phyloP scores from a whole-genome alignment of 2,329 filamentous ascomycete species.

The Arthrinium phaeospermum region DNA sequence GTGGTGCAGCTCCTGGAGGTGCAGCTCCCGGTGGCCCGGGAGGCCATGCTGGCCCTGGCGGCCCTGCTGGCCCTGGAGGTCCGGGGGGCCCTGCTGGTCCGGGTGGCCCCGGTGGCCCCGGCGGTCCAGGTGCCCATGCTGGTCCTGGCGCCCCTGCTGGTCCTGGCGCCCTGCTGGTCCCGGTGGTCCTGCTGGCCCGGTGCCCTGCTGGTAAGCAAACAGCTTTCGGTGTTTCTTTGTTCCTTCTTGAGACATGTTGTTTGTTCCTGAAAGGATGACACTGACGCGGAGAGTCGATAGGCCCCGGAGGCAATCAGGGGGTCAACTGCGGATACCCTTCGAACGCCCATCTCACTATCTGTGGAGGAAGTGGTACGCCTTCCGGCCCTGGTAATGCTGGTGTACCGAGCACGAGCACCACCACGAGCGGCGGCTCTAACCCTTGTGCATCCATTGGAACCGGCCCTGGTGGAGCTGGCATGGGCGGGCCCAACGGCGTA shows the following conservation, averaged over 20 bases:
- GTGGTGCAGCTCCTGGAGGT: background rate
- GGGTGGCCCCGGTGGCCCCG: background rate
- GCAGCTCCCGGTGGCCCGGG: background rate
- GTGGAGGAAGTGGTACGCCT: background rate
- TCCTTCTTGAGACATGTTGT: no score
- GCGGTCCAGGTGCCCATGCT: background rate
- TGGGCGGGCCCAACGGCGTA: background rate
- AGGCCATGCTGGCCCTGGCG: background rate
- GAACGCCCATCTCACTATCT: background rate
- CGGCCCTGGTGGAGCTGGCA: background rate
- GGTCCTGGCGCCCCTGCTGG: background rate
- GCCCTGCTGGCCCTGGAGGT: background rate
- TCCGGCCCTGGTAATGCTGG: background rate
- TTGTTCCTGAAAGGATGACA: no score
- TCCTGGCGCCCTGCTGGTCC: background rate
- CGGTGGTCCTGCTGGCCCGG: background rate
- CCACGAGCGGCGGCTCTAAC: background rate
- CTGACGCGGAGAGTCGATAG: background rate
- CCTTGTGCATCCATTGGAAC: background rate
- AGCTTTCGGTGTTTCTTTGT: no score
- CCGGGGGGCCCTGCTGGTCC: background rate
- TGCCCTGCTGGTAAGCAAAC: background rate
- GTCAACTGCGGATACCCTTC: background rate
- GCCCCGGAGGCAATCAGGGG: background rate
- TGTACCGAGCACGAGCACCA: background rate